phyloP scores from a whole-genome alignment of 495 filamentous ascomycete species.

The Extremus antarcticus region DNA sequence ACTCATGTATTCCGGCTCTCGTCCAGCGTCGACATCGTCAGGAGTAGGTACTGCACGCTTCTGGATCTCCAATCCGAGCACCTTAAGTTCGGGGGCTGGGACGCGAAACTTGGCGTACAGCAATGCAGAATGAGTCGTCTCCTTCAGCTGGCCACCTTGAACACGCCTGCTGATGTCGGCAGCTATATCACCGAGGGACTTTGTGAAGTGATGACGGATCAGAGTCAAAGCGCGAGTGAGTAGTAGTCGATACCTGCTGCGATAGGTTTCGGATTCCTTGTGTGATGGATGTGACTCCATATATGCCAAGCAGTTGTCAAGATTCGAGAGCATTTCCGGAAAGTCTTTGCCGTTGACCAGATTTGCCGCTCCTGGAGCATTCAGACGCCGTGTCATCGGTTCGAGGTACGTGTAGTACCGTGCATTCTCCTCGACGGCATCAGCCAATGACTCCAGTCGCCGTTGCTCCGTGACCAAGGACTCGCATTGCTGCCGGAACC shows the following conservation, averaged over 20 bases:
- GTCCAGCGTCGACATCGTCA: slow-evolving; percentile 48
- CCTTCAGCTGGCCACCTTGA: slow-evolving; percentile 58
- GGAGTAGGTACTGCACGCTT: slow-evolving; percentile 50
- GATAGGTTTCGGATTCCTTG: slow-evolving; percentile 75
- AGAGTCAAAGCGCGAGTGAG: slow-evolving; percentile 65
- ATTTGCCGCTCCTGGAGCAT: slow-evolving; percentile 79
- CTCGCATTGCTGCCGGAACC: slow-evolving; percentile 85
- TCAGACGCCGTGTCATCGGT: slow-evolving; percentile 75
- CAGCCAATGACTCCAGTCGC: slow-evolving; percentile 61
- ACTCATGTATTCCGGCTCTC: slow-evolving; percentile 56
- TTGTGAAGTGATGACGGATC: slow-evolving; percentile 77
- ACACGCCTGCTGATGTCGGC: slow-evolving; percentile 60
- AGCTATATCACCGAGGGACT: slow-evolving; percentile 56
- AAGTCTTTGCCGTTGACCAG: slow-evolving; percentile 72
- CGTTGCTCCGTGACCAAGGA: slow-evolving; percentile 69
- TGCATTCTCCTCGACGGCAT: slow-evolving; percentile 72
- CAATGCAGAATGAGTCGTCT: slow-evolving; percentile 64
- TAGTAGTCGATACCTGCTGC: slow-evolving; percentile 56
- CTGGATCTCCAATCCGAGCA: slow-evolving; percentile 56
- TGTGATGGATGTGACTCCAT: slow-evolving; percentile 75
- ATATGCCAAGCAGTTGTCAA: slow-evolving; percentile 83
- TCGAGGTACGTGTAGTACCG: slow-evolving; percentile 89
- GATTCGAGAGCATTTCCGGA: slow-evolving; percentile 67
- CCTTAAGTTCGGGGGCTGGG: slow-evolving; percentile 53
- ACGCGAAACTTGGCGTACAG: slow-evolving; percentile 70